These are phyloP conservation scores for Lophiotrema nucula DNA, from an alignment of 495 filamentous ascomycete genomes.

Conservation along the genomic window DNA sequence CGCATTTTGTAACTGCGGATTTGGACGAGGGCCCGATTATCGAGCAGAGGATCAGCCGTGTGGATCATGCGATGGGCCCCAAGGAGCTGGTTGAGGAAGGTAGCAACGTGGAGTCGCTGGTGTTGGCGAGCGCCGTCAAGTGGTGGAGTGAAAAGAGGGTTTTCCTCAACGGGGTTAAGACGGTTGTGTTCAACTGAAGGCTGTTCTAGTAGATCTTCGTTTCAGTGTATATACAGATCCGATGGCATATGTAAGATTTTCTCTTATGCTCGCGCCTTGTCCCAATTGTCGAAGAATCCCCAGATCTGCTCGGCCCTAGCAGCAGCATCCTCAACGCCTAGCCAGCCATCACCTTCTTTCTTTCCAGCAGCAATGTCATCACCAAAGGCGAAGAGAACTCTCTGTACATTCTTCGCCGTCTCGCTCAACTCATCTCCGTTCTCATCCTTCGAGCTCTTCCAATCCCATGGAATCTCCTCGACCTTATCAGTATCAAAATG, in stretches of 20 bases:
- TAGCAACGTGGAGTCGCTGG: conserved; percentile 72
- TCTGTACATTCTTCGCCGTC: background rate
- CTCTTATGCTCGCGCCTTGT: too few species aligned
- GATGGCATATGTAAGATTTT: too few species aligned
- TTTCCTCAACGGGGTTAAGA: conserved; percentile 70
- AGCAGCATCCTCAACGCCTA: background rate
- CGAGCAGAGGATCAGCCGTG: conserved; percentile 69
- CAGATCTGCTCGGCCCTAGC: background rate
- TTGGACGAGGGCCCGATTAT: conserved; percentile 78
- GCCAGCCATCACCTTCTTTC: background rate
- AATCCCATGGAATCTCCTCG: conserved; percentile 14
- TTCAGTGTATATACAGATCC: too few species aligned
- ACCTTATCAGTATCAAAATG: conserved; percentile 8
- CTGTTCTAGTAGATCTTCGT: too few species aligned
- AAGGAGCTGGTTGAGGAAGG: conserved; percentile 71
- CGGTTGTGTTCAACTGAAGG: conserved; percentile 63
- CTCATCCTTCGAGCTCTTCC: conserved; percentile 12
- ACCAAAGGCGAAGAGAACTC: background rate
- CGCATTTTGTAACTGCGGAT: conserved; percentile 74
- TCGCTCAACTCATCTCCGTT: background rate
- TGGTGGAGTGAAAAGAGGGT: conserved; percentile 70
- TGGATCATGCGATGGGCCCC: conserved; percentile 67
- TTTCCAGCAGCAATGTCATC: background rate
- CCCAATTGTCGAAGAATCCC: background rate
- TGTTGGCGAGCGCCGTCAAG: conserved; percentile 69